Conservation (phyloP, 192 early-diverging fungal species). For the Podila epigama region DNA sequence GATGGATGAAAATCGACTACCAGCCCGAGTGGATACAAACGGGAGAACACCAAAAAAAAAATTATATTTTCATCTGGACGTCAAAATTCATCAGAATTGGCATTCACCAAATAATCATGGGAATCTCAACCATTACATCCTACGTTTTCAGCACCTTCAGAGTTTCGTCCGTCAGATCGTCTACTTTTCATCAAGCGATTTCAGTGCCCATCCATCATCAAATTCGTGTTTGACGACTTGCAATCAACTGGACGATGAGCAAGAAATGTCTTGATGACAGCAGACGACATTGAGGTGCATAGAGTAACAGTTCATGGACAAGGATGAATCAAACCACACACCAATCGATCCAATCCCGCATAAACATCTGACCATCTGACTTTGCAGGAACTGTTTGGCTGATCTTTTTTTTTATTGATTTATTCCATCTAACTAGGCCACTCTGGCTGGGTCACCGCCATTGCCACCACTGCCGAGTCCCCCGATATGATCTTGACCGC, state of each 20-base stretch:
- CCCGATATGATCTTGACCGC: conserved; percentile 97
- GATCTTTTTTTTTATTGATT: not conserved
- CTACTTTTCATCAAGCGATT: no score
- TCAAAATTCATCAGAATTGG: not conserved
- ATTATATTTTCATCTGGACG: not conserved
- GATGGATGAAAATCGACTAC: conserved; percentile 28
- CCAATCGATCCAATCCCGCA: no score
- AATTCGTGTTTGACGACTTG: no score
- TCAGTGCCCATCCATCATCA: no score
- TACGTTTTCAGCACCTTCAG: not conserved
- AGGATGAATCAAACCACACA: no score
- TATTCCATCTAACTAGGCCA: conserved; percentile 64
- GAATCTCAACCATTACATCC: not conserved
- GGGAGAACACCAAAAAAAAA: not conserved
- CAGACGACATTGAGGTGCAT: no score
- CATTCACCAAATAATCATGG: not conserved
- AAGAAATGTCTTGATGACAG: no score
- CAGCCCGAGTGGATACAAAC: not conserved
- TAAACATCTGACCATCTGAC: no score
- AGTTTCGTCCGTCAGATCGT: not conserved
- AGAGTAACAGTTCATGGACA: no score
- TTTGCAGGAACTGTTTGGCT: not conserved
- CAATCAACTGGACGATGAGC: no score
- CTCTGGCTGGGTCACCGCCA: conserved; percentile 92
- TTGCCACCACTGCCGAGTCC: conserved; percentile 96